These are phyloP conservation scores for Hymenoscyphus scutula DNA, from an alignment of 2,329 filamentous ascomycete genomes.

Conservation along the genomic window DNA sequence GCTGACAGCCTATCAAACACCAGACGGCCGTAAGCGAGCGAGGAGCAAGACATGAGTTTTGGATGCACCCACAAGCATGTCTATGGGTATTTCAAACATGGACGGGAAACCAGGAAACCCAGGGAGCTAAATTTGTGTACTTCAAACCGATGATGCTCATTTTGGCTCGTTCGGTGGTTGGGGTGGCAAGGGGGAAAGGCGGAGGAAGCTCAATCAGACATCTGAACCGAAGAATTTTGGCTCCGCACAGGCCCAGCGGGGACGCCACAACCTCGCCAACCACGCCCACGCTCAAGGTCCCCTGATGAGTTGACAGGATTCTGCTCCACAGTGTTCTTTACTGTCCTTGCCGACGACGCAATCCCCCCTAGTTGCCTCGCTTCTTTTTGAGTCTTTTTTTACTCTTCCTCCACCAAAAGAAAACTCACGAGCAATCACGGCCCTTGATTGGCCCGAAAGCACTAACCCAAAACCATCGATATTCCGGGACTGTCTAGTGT, in stretches of 20 bases:
- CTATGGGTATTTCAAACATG: neutral
- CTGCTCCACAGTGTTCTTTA: neutral
- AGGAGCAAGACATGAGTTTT: constrained; percentile 1
- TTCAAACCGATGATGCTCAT: neutral
- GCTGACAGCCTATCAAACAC: neutral
- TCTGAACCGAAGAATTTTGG: neutral
- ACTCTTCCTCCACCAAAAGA: neutral
- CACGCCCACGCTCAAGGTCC: neutral
- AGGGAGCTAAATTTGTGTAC: neutral
- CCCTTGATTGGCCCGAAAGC: neutral
- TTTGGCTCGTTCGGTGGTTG: neutral
- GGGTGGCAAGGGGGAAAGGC: neutral
- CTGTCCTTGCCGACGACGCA: neutral
- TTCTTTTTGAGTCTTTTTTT: neutral
- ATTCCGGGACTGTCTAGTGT: neutral
- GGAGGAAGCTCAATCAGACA: neutral
- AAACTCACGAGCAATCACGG: neutral
- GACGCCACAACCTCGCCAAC: constrained; percentile 1
- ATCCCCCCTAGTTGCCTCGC: neutral
- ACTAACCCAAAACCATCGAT: neutral
- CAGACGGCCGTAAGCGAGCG: neutral
- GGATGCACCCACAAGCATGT: neutral
- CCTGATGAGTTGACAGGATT: neutral
- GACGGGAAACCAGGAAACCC: neutral
- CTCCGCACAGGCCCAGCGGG: neutral